Percentiles rank a stretch among this genome's conserved stretches.
These are phyloP conservation scores for Dendrobium huoshanense DNA, from an alignment of 106 monocot genomes.

Conservation along the genomic window DNA sequence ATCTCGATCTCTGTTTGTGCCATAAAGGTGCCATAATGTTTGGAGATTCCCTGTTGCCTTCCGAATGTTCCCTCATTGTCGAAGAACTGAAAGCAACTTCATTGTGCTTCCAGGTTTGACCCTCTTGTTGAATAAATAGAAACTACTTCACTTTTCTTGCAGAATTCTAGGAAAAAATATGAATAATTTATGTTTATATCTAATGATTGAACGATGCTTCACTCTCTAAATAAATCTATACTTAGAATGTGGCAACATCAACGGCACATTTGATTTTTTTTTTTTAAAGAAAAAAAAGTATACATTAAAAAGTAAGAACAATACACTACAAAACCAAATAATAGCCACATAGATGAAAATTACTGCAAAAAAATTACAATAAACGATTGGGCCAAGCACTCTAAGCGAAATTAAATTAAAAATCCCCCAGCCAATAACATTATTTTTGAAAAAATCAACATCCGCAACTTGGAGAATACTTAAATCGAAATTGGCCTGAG, in stretches of 20 bases:
- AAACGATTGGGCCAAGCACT: too few species aligned
- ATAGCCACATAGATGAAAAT: too few species aligned
- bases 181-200: not conserved
- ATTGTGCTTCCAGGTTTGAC: conserved; percentile 86
- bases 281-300: too few species aligned
- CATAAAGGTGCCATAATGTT: conserved; percentile 95
- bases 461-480: too few species aligned
- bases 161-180: not conserved
- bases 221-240: not conserved
- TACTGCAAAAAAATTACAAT: too few species aligned
- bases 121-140: not conserved
- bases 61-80: conserved; percentile 88
- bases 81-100: conserved; percentile 90
- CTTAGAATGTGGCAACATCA: not conserved
- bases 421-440: too few species aligned
- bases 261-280: not conserved
- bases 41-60: conserved; percentile 88
- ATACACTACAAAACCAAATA: too few species aligned
- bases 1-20: conserved; percentile 1
- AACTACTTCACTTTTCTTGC: not conserved
- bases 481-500: too few species aligned
- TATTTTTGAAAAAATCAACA: too few species aligned
- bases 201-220: not conserved
- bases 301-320: too few species aligned
- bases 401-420: too few species aligned